Evolutionary conservation across 1,284 basidiomycete species (phyloP).

Genomic region (Puccinia novopanici): DNA sequence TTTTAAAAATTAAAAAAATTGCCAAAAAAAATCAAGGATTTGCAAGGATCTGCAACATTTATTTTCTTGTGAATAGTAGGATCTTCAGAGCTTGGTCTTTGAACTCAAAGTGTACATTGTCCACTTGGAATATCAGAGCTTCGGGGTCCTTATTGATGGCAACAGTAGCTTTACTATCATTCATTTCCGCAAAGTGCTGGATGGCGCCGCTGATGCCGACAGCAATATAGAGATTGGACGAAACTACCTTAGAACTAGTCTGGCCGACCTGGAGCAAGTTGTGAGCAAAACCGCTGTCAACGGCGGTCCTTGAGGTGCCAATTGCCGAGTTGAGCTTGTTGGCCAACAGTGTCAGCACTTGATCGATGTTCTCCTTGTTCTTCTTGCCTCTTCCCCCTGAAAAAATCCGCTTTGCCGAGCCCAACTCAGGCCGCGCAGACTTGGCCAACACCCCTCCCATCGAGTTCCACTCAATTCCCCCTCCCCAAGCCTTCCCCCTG

Average conservation of each 20-base stretch:
- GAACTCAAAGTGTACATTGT: too few relatives aligned
- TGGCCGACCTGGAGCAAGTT: slow-evolving; percentile 98
- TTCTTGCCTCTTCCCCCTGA: slow-evolving; percentile 95
- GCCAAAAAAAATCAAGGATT: too few relatives aligned
- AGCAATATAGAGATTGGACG: slow-evolving; percentile 92
- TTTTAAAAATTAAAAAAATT: too few relatives aligned
- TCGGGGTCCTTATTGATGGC: slow-evolving; percentile 99
- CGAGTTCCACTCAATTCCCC: slow-evolving; percentile 56
- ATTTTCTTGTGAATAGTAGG: too few relatives aligned
- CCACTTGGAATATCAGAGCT: slow-evolving; percentile 98
- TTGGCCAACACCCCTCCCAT: slow-evolving; percentile 74
- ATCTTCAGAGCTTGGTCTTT: too few relatives aligned
- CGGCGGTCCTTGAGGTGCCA: slow-evolving; percentile 93
- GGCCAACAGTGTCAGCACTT: slow-evolving; percentile 86
- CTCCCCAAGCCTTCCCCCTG: slow-evolving; percentile 62
- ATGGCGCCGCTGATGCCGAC: slow-evolving; percentile 97
- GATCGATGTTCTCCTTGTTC: slow-evolving; percentile 86
- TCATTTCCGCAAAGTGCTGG: slow-evolving; percentile 99
- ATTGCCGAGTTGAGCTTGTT: slow-evolving; percentile 92
- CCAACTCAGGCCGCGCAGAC: slow-evolving; percentile 90
- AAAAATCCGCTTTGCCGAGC: slow-evolving; percentile 81
- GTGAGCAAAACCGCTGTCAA: slow-evolving; percentile 97
- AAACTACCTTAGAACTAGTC: slow-evolving; percentile 81
- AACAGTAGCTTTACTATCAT: slow-evolving; percentile 97
- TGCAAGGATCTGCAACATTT: too few relatives aligned